These are phyloP conservation scores for Crithidia fasciculata DNA, from an alignment of 208 protist species.

Conservation along the genomic window DNA sequence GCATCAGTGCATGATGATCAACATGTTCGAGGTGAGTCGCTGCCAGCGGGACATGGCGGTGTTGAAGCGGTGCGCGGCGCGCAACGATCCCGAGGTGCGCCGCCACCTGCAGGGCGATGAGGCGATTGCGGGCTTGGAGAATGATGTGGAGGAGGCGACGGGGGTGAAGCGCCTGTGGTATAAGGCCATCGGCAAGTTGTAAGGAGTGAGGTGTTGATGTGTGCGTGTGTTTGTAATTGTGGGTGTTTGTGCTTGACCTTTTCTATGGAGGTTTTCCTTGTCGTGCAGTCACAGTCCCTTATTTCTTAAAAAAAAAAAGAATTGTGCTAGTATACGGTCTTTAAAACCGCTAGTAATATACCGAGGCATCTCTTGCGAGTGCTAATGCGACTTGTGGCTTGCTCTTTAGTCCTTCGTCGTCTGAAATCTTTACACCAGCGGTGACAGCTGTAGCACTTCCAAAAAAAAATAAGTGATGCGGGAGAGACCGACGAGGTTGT, in stretches of 20 bases:
- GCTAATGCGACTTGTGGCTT: too few species aligned
- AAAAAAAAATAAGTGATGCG: too few species aligned
- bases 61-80: conserved; percentile 78
- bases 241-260: conserved; percentile 6
- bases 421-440: too few species aligned
- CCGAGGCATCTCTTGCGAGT: too few species aligned
- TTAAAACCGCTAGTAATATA: too few species aligned
- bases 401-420: too few species aligned
- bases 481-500: too few species aligned
- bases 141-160: conserved; percentile 58
- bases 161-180: conserved; percentile 76
- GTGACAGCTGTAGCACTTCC: too few species aligned
- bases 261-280: too few species aligned
- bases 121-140: conserved; percentile 40
- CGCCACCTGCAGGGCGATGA: conserved; percentile 62
- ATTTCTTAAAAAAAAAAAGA: too few species aligned
- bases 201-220: background rate
- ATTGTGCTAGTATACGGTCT: too few species aligned
- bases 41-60: conserved; percentile 76
- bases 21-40: conserved; percentile 82
- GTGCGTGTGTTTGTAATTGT: conserved; percentile 1
- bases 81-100: conserved; percentile 56
- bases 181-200: conserved; percentile 85
- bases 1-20: conserved; percentile 92
- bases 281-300: too few species aligned